Base-by-base conservation (phyloP, 331 rosid genomes). In the Prunus yedoensis region DNA sequence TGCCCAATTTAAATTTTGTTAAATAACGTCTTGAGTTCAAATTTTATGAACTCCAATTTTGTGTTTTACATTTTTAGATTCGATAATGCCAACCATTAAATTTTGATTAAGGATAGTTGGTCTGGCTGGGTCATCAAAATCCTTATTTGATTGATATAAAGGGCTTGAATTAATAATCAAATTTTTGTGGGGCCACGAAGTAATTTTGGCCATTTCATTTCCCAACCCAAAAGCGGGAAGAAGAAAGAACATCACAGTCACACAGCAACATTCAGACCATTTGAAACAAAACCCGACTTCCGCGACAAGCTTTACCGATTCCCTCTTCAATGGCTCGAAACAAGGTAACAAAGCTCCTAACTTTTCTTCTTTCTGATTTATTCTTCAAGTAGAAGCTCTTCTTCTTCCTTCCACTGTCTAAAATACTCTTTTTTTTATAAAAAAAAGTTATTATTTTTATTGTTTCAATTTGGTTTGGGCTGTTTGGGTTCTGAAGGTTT, bases 311-410 rank as follows among this genome's bases (percentile, higher is more conserved):
- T 82, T 68, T n/a, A 2, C 53, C 61, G 8, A 43, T 58, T 38
- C 41, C 65, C 71, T 30, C 83, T 74, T 46, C 78, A 78, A 93
- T 93, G 98, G 89, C 97, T 73, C 88, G 96, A 30, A 86, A 85
- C 86, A 93, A 79, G 96, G 98, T 89, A 74, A 76, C 3, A 4
- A 17, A 20, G 4, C 17, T n/a, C 70, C 28, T 41, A 7, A 51
- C 60, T 18, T 21, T 70, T 64, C 47, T 17, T 58, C 64, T 28
- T 27, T 49, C 57, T n/a, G 14, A 11, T 41, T 49, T 1, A 14
- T 38, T 56, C 68, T 50, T 20, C 70, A 14, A 45, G 18, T 10
- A 6, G 4, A 20, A 38, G 27, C 64, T 43, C 0, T 15, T 63
- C 6, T 62, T 20, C 28, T 20, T 20, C 30, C 64, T 38, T 38